Evolutionary conservation across 768 basidiomycete genomes (phyloP), one percentile per base, ranked within the genome.

Genomic region (Tephrocybe sp.): DNA sequence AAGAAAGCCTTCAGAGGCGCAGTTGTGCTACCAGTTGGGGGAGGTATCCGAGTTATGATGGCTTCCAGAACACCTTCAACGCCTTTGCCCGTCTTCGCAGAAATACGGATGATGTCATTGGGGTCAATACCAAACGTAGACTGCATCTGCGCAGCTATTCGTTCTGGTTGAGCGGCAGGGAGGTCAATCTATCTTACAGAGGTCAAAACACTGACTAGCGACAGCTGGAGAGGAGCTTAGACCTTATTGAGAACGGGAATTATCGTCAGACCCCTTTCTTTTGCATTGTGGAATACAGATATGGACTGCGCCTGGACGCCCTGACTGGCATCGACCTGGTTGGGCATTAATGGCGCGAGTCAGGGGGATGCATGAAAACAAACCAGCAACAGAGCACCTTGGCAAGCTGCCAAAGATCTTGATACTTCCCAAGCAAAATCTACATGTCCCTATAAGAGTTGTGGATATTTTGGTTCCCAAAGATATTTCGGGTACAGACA

Each of bases 391-490:
- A 86, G 64, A 9, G 92, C 96, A 8, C 97, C 97, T 71, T 99
- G 91, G 57, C 90, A 97, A 26, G 96, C 93, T 3, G 92, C 86
- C 32, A 98, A 70, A 22, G 91, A 93, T 40, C 97, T 82, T 13
- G 92, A 88, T 27, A 99, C 92, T 68, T 98, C 96, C 85, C 93
- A 97, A 50, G 92, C 82, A 69, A 99, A 99, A 72, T 99, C 97
- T 30, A 98, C 97, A 69, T 99, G 97, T 1, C 97, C 95, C 82
- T 89, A 55, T 27, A 49, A 48, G 21, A 21, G 31, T 39, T 24
- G 38, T 27, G 47, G 2, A 18, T 37, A 12, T 19, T 6, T 28
- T 28, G 13, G 4, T 16, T 27, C 4, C 8, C 21, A 37, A 24
- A 8, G 6, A 19, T 12, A 31, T 9, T 9, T 41, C 16, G 8